Conservation (phyloP, 495 filamentous ascomycete genomes). For the Xeromyces bisporus region DNA sequence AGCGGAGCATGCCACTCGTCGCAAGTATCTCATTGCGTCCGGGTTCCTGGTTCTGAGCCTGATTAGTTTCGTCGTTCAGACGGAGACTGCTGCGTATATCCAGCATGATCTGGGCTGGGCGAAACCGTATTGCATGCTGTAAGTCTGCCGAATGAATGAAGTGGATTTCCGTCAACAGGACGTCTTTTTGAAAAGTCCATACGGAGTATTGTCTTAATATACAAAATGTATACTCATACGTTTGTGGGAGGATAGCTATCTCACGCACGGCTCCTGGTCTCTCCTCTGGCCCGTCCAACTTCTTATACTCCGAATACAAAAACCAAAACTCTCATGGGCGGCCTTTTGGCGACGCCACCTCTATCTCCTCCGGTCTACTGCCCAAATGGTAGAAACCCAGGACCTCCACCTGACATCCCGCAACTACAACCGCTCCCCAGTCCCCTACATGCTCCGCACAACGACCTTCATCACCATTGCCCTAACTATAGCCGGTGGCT, state of each 20-base stretch:
- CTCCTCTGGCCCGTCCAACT: conserved; percentile 78
- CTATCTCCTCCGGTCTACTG: conserved; percentile 56
- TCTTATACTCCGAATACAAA: conserved; percentile 56
- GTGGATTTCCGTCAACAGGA: too few relatives aligned
- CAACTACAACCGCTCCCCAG: conserved; percentile 35
- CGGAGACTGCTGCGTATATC: conserved; percentile 86
- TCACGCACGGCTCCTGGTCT: conserved; percentile 88
- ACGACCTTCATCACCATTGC: conserved; percentile 71
- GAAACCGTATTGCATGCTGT: conserved; percentile 98
- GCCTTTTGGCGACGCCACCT: conserved; percentile 76
- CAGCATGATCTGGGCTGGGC: conserved; percentile 79
- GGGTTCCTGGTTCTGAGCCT: conserved; percentile 68
- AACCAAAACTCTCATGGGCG: conserved; percentile 57
- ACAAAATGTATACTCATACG: not conserved
- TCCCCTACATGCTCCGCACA: conserved; percentile 58
- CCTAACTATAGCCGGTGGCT: conserved; percentile 78
- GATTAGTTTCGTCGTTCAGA: conserved; percentile 73
- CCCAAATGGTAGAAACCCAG: conserved; percentile 66
- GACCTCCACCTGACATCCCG: conserved; percentile 37
- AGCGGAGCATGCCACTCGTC: conserved; percentile 43
- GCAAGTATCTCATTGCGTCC: conserved; percentile 71
- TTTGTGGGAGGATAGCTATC: conserved; percentile 35
- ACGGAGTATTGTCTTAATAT: too few relatives aligned
- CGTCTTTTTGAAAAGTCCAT: too few relatives aligned
- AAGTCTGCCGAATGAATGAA: conserved; percentile 15